Conservation (phyloP, 176 grass and related monocot genomes). For the Oryza coarctata region DNA sequence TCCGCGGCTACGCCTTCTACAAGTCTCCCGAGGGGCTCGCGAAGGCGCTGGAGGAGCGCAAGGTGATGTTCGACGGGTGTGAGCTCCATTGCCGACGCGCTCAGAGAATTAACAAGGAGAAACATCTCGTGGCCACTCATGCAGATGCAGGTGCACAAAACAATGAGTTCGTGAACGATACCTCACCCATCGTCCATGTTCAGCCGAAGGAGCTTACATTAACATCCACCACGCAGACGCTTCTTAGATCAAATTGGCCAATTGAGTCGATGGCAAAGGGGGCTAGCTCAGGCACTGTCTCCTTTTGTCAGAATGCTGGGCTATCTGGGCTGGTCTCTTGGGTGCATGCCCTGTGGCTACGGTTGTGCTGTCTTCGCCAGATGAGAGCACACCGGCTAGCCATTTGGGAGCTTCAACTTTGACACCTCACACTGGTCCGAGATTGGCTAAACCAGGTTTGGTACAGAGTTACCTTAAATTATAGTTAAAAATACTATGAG, state of each 20-base stretch:
- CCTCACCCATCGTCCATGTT: not conserved
- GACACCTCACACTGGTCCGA: not conserved
- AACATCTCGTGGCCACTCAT: not conserved
- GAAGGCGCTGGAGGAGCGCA: constrained; percentile 53
- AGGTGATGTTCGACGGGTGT: constrained; percentile 53
- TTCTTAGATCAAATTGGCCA: constrained; percentile 6
- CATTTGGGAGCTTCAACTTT: constrained; percentile 1
- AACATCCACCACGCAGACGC: not conserved
- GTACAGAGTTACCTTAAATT: constrained; percentile 25
- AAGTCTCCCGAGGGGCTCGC: constrained; percentile 41
- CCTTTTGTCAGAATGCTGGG: constrained; percentile 13
- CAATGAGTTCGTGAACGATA: not conserved
- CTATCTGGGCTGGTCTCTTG: not conserved
- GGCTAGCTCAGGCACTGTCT: not conserved
- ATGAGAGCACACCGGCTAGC: not conserved
- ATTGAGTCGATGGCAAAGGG: not conserved
- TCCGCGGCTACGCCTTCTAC: constrained; percentile 49
- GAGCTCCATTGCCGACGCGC: constrained; percentile 53
- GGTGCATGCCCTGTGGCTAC: not conserved
- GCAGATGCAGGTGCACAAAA: not conserved
- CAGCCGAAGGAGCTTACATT: constrained; percentile 24
- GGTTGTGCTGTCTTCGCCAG: not conserved
- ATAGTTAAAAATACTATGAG: constrained; percentile 33
- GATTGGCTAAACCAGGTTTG: constrained; percentile 32
- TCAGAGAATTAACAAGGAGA: constrained; percentile 34